A percentile compares a stretch with the other conserved stretches of the same genome.
phyloP scores from a whole-genome alignment of 306 rosid species.

The Rubus idaeus region DNA sequence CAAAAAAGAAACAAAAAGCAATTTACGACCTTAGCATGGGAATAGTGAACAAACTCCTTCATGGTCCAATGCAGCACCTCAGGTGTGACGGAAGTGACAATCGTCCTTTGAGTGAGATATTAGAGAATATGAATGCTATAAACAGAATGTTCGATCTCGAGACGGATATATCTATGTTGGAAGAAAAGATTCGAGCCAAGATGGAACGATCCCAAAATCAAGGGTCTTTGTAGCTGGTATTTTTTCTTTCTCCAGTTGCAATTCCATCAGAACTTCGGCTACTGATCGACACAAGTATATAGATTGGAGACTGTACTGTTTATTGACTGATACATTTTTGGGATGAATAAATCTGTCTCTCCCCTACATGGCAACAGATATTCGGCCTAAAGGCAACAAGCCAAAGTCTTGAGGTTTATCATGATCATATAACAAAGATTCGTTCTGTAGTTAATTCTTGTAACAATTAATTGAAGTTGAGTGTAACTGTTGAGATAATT shows the following conservation, averaged over 20 bases:
- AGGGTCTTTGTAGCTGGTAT: conserved; percentile 20
- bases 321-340: neutral
- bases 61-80: conserved; percentile 88
- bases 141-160: conserved; percentile 92
- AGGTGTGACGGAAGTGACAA: conserved; percentile 65
- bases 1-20: conserved; percentile 68
- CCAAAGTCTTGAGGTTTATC: neutral
- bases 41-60: conserved; percentile 75
- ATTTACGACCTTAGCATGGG: conserved; percentile 75
- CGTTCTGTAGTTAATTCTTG: neutral
- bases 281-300: neutral
- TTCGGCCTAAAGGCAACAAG: neutral
- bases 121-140: conserved; percentile 80
- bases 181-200: conserved; percentile 78
- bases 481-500: neutral
- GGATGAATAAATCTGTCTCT: neutral
- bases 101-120: conserved; percentile 51
- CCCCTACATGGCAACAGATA: neutral
- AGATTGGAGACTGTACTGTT: neutral
- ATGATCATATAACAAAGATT: neutral
- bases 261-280: neutral
- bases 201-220: conserved; percentile 47
- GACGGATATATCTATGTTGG: conserved; percentile 63
- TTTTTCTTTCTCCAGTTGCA: conserved; percentile 20
- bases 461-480: neutral